These are phyloP conservation scores for Haplosporangium sp. DNA, from an alignment of 371 early-diverging fungal species.

Conservation along the genomic window DNA sequence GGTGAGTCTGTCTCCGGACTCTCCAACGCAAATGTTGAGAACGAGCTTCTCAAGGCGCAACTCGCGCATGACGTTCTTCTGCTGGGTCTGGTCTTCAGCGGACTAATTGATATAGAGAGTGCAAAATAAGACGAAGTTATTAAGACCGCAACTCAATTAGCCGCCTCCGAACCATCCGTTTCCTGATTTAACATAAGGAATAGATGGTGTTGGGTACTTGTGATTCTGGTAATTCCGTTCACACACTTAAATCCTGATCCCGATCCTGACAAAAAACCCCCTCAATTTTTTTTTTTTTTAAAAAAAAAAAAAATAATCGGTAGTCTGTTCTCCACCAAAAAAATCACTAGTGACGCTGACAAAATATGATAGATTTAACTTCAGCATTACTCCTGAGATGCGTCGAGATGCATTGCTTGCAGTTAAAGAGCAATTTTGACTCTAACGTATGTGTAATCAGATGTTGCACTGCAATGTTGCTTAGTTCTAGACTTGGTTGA, in stretches of 20 bases:
- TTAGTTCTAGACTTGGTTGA: neutral
- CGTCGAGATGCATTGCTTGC: too few species aligned
- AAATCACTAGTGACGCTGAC: too few species aligned
- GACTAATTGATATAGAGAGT: constrained; percentile 48
- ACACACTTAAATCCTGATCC: constrained; percentile 1
- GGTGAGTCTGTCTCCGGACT: constrained; percentile 99
- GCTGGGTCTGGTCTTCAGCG: constrained; percentile 62
- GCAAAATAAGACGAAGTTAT: constrained; percentile 44
- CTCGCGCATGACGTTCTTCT: constrained; percentile 79
- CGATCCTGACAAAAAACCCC: too few species aligned
- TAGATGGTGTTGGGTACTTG: constrained; percentile 9
- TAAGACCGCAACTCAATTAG: constrained; percentile 54
- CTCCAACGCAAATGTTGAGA: constrained; percentile 99
- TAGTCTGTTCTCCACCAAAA: too few species aligned
- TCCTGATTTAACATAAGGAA: constrained; percentile 8
- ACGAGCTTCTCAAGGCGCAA: constrained; percentile 99
- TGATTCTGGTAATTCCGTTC: neutral
- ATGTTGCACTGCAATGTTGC: too few species aligned
- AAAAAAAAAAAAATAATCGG: too few species aligned
- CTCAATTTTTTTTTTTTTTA: too few species aligned
- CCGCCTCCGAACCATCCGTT: constrained; percentile 47
- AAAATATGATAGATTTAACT: too few species aligned
- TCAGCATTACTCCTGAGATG: too few species aligned
- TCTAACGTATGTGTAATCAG: too few species aligned
- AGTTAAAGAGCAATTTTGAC: too few species aligned